These are phyloP conservation scores for Magnolia kwangsiensis DNA, from an alignment of 164 flowering plant species.

Conservation along the genomic window DNA sequence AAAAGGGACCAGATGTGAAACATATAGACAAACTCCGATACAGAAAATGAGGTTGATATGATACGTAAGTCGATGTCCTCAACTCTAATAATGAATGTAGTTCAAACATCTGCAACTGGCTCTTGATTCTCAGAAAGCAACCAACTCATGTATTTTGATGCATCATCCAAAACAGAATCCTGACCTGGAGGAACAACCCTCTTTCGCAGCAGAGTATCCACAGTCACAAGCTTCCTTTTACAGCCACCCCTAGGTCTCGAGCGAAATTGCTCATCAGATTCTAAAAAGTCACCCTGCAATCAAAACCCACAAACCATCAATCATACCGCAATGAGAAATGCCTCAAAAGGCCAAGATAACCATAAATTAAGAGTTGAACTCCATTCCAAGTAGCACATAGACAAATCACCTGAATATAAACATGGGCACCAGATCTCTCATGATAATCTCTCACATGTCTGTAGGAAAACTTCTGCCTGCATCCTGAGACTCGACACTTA, in stretches of 20 bases:
- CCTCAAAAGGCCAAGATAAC: no score
- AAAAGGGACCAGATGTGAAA: no score
- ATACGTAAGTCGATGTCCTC: no score
- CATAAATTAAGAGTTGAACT: no score
- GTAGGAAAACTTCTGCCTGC: slow-evolving; percentile 64
- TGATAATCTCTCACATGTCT: slow-evolving; percentile 85
- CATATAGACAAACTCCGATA: no score
- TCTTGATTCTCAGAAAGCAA: slow-evolving; percentile 16
- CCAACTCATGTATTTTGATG: slow-evolving; percentile 27
- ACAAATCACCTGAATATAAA: slow-evolving; percentile 45
- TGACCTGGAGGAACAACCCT: slow-evolving; percentile 45
- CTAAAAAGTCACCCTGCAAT: slow-evolving; percentile 34
- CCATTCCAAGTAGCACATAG: no score
- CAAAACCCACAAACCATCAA: not conserved
- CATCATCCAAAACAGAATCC: slow-evolving; percentile 11
- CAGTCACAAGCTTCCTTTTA: slow-evolving; percentile 43
- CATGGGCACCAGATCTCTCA: slow-evolving; percentile 59
- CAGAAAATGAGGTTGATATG: no score
- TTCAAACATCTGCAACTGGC: not conserved
- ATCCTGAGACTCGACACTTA: slow-evolving; percentile 52
- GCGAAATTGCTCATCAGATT: slow-evolving; percentile 49
- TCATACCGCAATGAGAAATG: no score
- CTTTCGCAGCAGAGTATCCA: slow-evolving; percentile 57
- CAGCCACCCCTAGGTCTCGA: slow-evolving; percentile 68
- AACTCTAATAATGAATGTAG: no score